Evolutionary conservation across 805 yeast species (phyloP), one percentile per base, ranked within the genome.

Genomic region (Wickerhamomyces bovis): DNA sequence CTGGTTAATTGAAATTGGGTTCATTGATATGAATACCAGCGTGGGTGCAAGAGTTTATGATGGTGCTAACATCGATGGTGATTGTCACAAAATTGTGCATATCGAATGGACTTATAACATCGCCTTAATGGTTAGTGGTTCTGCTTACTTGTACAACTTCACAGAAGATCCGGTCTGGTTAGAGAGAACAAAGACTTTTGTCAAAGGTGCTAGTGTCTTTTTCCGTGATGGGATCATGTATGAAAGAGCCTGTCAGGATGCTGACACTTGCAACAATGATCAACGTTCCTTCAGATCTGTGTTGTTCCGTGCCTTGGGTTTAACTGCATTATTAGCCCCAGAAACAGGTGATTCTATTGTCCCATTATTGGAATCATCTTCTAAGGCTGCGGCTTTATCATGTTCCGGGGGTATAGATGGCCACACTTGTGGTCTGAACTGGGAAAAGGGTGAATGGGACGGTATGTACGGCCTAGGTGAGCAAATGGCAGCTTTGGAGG

Each of bases 391-490:
- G 5, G 89, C 89, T 2, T 62, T 66, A 42, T 74, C 88, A 0
- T 85, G 94, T 64, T 58, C 75, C 13, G 94, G 92, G 57, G 94
- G 92, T 59, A 52, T 65, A 7, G 94, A 85, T 66, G 81, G 82
- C 9, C 81, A 78, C 56, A 85, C 94, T 0, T 85, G 94, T 70
- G 92, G 92, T 20, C 61, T 76, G 49, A 71, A 76, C 59, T 85
- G 94, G 94, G 64, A 71, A 10, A 54, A 62, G 8, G 62, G 65
- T 7, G 76, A 77, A 4, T 80, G 85, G 81, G 94, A 85, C 62
- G 81, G 78, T 0, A 50, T 56, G 39, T 85, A 75, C 58, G 94
- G 94, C 11, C 65, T 85, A 26, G 92, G 94, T 47, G 94, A 85
- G 63, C 89, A 85, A 61, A 80, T 84, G 79, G 66, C 75, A 47